phyloP scores from a whole-genome alignment of 768 basidiomycete genomes.

The Suillus subalutaceus region DNA sequence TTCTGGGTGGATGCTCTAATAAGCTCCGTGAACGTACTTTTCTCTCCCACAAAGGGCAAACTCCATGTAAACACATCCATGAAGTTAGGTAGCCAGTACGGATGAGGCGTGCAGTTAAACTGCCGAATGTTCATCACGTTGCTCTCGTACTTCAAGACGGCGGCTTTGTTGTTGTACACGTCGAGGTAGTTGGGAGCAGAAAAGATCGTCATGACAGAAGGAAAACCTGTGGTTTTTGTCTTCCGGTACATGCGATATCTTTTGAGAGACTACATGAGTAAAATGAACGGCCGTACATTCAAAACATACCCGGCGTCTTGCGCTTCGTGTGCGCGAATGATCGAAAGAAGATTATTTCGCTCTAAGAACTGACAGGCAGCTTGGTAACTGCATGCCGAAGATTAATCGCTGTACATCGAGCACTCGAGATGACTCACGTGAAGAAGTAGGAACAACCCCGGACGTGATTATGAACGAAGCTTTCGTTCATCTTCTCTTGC shows the following conservation, averaged over 20 bases:
- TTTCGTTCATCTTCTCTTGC: slow-evolving; percentile 87
- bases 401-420: slow-evolving; percentile 3
- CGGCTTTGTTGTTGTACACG: slow-evolving; percentile 99
- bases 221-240: slow-evolving; percentile 97
- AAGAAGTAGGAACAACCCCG: slow-evolving; percentile 97
- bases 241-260: slow-evolving; percentile 99
- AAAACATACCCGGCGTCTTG: slow-evolving; percentile 90
- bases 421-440: slow-evolving; percentile 50
- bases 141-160: slow-evolving; percentile 98
- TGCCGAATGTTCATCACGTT: slow-evolving; percentile 99
- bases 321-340: slow-evolving; percentile 97
- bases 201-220: slow-evolving; percentile 99
- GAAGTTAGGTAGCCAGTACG: slow-evolving; percentile 98
- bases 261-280: slow-evolving; percentile 2
- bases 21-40: slow-evolving; percentile 59
- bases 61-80: slow-evolving; percentile 99
- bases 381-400: slow-evolving; percentile 67
- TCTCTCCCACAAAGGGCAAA: slow-evolving; percentile 96
- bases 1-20: not conserved
- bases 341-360: slow-evolving; percentile 93
- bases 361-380: slow-evolving; percentile 98
- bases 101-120: slow-evolving; percentile 95
- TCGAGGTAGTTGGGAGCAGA: slow-evolving; percentile 98
- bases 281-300: not conserved
- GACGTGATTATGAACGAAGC: slow-evolving; percentile 94